Percentiles rank a stretch among this genome's conserved stretches.
phyloP scores from a whole-genome alignment of 75 land plant genomes.

The Cunninghamia lanceolata region DNA sequence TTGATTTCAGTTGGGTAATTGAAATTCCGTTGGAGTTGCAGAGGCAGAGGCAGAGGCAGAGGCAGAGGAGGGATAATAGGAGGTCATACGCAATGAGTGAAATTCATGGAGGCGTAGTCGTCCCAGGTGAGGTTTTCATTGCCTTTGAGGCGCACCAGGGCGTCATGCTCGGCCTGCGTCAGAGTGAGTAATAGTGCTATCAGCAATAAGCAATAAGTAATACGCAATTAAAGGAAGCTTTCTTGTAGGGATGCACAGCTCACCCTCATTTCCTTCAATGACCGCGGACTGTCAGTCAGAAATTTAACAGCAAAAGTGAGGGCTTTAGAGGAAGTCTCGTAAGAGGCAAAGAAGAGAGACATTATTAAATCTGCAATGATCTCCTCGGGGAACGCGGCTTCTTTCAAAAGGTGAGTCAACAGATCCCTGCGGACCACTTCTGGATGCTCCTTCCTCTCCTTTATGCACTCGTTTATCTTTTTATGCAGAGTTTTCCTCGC shows the following conservation, averaged over 20 bases:
- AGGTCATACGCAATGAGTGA: not conserved
- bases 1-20: too few relatives aligned
- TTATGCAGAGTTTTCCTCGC: not conserved
- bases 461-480: not conserved
- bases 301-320: not conserved
- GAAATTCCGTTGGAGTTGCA: too few relatives aligned
- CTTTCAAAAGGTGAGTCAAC: not conserved
- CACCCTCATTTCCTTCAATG: not conserved
- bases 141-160: not conserved
- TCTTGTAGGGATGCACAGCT: too few relatives aligned
- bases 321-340: not conserved
- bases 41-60: too few relatives aligned
- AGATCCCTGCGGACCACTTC: not conserved
- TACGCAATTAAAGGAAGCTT: too few relatives aligned
- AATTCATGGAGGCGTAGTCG: not conserved
- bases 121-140: not conserved
- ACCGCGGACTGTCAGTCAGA: not conserved
- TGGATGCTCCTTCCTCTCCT: not conserved
- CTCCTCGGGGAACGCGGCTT: not conserved
- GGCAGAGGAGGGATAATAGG: too few relatives aligned
- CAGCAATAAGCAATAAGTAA: too few relatives aligned
- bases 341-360: not conserved
- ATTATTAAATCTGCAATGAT: not conserved
- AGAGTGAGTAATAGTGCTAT: too few relatives aligned
- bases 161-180: not conserved